A percentile compares a stretch with the other conserved stretches of the same genome.
phyloP scores from a whole-genome alignment of 2,329 filamentous ascomycete genomes.

The Fusarium haematococcum region DNA sequence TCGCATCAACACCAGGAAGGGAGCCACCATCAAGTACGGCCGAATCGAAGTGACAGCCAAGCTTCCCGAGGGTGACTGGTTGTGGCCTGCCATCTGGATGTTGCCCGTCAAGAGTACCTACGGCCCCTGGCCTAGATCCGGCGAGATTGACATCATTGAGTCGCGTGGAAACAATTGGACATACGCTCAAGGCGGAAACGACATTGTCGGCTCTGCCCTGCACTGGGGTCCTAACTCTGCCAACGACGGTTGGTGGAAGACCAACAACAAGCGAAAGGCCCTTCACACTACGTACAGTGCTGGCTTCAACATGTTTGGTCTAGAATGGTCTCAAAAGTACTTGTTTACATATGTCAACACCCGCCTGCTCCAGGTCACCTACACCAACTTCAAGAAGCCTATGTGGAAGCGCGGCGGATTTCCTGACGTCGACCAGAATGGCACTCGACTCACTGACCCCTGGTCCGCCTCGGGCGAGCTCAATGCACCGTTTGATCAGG shows the following conservation, averaged over 20 bases:
- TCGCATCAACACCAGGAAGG: slow-evolving; percentile 79
- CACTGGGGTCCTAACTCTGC: slow-evolving; percentile 82
- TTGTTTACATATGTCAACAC: slow-evolving; percentile 88
- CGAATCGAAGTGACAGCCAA: slow-evolving; percentile 84
- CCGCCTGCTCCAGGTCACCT: slow-evolving; percentile 82
- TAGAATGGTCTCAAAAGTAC: slow-evolving; percentile 91
- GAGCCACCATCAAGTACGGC: slow-evolving; percentile 81
- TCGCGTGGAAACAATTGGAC: slow-evolving; percentile 85
- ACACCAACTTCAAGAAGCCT: slow-evolving; percentile 77
- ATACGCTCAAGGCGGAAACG: slow-evolving; percentile 81
- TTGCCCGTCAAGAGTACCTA: slow-evolving; percentile 79
- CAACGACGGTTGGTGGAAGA: slow-evolving; percentile 86
- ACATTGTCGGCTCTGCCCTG: slow-evolving; percentile 81
- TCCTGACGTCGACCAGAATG: slow-evolving; percentile 72
- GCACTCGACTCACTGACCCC: slow-evolving; percentile 70
- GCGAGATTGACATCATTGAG: slow-evolving; percentile 87
- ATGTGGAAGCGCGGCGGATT: slow-evolving; percentile 79
- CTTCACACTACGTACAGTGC: slow-evolving; percentile 79
- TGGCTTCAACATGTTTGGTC: slow-evolving; percentile 80
- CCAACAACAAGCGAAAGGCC: slow-evolving; percentile 80
- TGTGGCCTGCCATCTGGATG: slow-evolving; percentile 96
- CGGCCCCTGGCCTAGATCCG: slow-evolving; percentile 81
- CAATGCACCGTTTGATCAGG: slow-evolving; percentile 79
- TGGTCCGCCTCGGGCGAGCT: slow-evolving; percentile 72
- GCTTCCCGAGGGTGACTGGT: slow-evolving; percentile 83